These are phyloP conservation scores for Tricholoma terreum DNA, from an alignment of 768 basidiomycete genomes.

Conservation along the genomic window DNA sequence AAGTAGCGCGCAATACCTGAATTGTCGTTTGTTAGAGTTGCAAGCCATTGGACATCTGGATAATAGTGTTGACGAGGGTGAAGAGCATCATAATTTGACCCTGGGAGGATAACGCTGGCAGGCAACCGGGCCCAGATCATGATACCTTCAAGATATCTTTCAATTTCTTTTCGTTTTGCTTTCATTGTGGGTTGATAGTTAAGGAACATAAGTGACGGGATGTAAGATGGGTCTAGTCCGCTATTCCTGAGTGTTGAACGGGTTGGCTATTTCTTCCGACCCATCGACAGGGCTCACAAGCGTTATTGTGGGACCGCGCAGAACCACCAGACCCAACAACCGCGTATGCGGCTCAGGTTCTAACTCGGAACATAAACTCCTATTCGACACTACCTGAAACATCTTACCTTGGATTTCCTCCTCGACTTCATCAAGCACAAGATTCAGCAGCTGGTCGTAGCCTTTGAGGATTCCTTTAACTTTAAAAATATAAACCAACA, in stretches of 20 bases:
- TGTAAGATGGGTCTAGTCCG: slow-evolving; percentile 4
- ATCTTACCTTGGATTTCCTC: slow-evolving; percentile 71
- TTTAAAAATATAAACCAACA: slow-evolving; percentile 28
- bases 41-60: too few relatives aligned
- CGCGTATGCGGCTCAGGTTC: slow-evolving; percentile 65
- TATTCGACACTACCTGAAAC: slow-evolving; percentile 12
- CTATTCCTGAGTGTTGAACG: slow-evolving; percentile 73
- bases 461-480: slow-evolving; percentile 94
- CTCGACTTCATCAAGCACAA: slow-evolving; percentile 93
- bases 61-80: too few relatives aligned
- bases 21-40: too few relatives aligned
- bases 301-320: slow-evolving; percentile 92
- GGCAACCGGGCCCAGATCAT: neutral
- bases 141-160: neutral
- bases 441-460: slow-evolving; percentile 93
- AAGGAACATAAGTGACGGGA: neutral
- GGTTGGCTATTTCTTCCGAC: slow-evolving; percentile 91
- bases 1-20: too few relatives aligned
- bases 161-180: neutral
- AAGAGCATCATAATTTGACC: too few relatives aligned
- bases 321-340: slow-evolving; percentile 79
- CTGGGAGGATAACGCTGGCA: neutral
- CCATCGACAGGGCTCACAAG: slow-evolving; percentile 94
- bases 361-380: slow-evolving; percentile 20
- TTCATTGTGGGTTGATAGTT: neutral